Evolutionary conservation across 306 rosid species (phyloP), one percentile per base, ranked within the genome.

Genomic region (Vigna nakashimae): DNA sequence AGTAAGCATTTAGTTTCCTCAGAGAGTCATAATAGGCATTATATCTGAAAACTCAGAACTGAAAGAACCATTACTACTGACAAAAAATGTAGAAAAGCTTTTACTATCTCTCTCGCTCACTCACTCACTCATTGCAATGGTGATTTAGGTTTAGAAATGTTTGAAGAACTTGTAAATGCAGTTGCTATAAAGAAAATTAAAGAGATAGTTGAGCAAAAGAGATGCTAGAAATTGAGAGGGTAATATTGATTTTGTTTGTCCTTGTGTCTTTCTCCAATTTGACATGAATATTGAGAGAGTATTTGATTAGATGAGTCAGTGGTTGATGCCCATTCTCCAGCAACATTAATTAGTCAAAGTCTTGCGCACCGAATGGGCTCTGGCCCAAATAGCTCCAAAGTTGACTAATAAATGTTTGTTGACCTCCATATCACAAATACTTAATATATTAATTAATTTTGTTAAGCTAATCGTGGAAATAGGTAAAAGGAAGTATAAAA

Each of bases 351-450:
- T 68, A n/a, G 38, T 78, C 73, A 73, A 65, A 65, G 55, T 62
- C 46, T 66, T 73, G 12, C 51, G 11, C 68, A 20, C 64, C 52
- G 10, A 66, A 65, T 64, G 78, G 62, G 73, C 83, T 63, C 20
- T 49, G 76, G 83, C 86, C 83, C 86, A 83, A 78, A 22, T 42
- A 56, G 56, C 15, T 8, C 50, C 68, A 24, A 66, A 38, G 65
- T 67, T 73, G 55, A 62, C 77, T 80, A 58, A 66, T 8, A 71
- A 36, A 49, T 48, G 26, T 6, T 77, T 65, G 7, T 49, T 72
- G 45, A 72, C 76, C 71, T 36, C 38, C 75, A 45, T 38, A 24
- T 7, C 28, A 42, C 55, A 70, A 13, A 68, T 49, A 11, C 13
- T 42, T 42, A 42, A 42, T 42, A 42, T 8, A 40, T 7, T 40